These are phyloP conservation scores for Zalaria obscura DNA, from an alignment of 2,329 filamentous ascomycete genomes.

Conservation along the genomic window DNA sequence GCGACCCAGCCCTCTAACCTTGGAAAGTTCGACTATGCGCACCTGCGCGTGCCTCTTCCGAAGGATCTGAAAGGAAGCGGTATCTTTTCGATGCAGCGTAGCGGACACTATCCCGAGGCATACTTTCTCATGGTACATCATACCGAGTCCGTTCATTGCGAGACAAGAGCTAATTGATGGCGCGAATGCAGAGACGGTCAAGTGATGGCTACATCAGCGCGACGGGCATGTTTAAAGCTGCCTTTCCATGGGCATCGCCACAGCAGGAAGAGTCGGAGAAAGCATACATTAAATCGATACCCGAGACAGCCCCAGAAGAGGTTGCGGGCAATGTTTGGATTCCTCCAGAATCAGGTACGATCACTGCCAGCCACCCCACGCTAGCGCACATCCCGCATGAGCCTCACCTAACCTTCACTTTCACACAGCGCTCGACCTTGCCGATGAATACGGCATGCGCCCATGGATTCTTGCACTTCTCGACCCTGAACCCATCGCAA, in stretches of 20 bases:
- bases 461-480: slow-evolving; percentile 88
- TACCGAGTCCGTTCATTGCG: slow-evolving; percentile 22
- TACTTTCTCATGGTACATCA: slow-evolving; percentile 95
- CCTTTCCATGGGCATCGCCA: slow-evolving; percentile 61
- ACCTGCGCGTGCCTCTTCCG: slow-evolving; percentile 81
- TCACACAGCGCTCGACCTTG: slow-evolving; percentile 58
- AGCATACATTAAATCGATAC: slow-evolving; percentile 69
- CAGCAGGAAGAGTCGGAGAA: slow-evolving; percentile 60
- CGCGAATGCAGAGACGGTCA: slow-evolving; percentile 50
- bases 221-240: slow-evolving; percentile 86
- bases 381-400: not conserved
- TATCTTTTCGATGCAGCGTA: slow-evolving; percentile 67
- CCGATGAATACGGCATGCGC: slow-evolving; percentile 73
- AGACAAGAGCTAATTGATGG: not conserved
- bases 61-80: slow-evolving; percentile 78
- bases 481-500: slow-evolving; percentile 67
- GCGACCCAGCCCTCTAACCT: slow-evolving; percentile 60
- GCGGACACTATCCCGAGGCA: slow-evolving; percentile 56
- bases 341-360: slow-evolving; percentile 54
- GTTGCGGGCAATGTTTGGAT: slow-evolving; percentile 97
- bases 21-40: slow-evolving; percentile 88
- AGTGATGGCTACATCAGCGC: slow-evolving; percentile 73
- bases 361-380: not conserved
- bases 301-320: slow-evolving; percentile 75
- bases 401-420: slow-evolving; percentile 3